Conservation (phyloP, 345 rosid genomes). For the Arabis hirsuta region DNA sequence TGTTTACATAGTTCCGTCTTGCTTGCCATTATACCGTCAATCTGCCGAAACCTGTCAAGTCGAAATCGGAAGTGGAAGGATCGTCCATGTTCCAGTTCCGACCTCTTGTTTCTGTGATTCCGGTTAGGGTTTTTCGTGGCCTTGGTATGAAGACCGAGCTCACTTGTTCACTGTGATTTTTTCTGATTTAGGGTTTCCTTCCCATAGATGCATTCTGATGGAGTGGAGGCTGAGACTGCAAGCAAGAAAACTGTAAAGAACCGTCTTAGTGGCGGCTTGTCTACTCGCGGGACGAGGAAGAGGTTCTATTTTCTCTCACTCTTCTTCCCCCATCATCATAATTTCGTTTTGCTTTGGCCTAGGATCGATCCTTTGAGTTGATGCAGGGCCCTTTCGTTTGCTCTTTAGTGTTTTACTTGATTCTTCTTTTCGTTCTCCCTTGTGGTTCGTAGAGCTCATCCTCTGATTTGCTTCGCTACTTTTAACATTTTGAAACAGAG, state of each 20-base stretch:
- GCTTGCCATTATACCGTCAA: background rate
- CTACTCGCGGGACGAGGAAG: slow-evolving; percentile 62
- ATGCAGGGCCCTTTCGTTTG: background rate
- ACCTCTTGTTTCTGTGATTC: background rate
- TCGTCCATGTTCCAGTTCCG: background rate
- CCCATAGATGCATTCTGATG: slow-evolving; percentile 78
- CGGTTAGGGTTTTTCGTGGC: background rate
- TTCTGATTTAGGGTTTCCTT: slow-evolving; percentile 16
- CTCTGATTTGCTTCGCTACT: background rate
- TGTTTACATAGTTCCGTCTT: too few relatives aligned
- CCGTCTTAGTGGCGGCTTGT: slow-evolving; percentile 57
- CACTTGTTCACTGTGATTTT: background rate
- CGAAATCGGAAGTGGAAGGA: slow-evolving; percentile 7
- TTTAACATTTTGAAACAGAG: background rate
- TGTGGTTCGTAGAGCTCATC: background rate
- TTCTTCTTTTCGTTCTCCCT: too few relatives aligned
- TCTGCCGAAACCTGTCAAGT: background rate
- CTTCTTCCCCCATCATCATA: background rate
- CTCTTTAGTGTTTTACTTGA: background rate
- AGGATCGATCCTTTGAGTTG: slow-evolving; percentile 5
- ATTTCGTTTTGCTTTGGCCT: background rate
- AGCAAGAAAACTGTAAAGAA: slow-evolving; percentile 59
- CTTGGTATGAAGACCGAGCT: background rate
- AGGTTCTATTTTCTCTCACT: slow-evolving; percentile 50
- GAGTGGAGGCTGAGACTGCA: slow-evolving; percentile 52